Base-by-base conservation (phyloP, 2,329 filamentous ascomycete species). In the Talaromyces amestolkiae region DNA sequence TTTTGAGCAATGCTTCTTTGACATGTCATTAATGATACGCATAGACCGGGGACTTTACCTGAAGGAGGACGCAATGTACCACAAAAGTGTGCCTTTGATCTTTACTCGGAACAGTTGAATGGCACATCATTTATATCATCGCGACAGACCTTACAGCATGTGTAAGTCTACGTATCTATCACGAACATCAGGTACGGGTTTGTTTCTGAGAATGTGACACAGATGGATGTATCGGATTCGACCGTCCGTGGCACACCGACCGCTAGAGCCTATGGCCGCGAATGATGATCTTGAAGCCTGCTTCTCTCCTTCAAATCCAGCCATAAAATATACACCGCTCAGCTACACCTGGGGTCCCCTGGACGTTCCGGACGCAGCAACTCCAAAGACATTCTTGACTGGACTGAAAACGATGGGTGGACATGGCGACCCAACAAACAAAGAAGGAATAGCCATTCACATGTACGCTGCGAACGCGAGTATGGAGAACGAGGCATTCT, bases 371-470 rank as follows among this genome's bases (percentile, higher is more conserved):
- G 24, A 53, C 11, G 2, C 49, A n/a, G 22, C 15, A 10, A 33
- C 49, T 2, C 24, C 24, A n/a, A 53, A 24, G 22, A 53, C 49
- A 53, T 53, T 53, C 24, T 53, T 53, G 27, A 31, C 49, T n/a
- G 49, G 49, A 8, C 24, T 53, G 13, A 53, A 53, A 53, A 53
- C 49, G 17, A 53, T 53, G 24, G 49, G 49, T 53, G 49, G 49
- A 17, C 49, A 33, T 9, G 49, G 49, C 22, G 49, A 53, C 27
- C 49, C 49, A 33, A 53, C 49, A 31, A 53, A 31, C 24, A 53
- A 53, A 53, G 49, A 53, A 31, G 49, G 49, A n/a, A 53, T 53
- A 33, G 49, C 49, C n/a, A 53, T 53, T 31, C 49, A 53, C 49
- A 53, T 53, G 49, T 53, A 53, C 49, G 24, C 49, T 17, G 49